Conservation (phyloP, 306 rosid genomes). For the peach (Prunus persica) region Prunus_persica_NCBIv2 NC_034009.1:33697001-33697500, state of each 20-base stretch:
- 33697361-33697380: background rate
- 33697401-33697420: background rate
- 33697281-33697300: conserved; percentile 82
- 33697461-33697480: background rate
- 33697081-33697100: conserved; percentile 13
- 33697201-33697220: conserved; percentile 38
- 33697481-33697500: background rate
- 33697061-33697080: conserved; percentile 14
- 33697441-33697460: background rate
- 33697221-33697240: conserved; percentile 66
- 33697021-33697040: background rate
- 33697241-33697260: conserved; percentile 43
- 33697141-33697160: conserved; percentile 30
- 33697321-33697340: conserved; percentile 13
- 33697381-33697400: background rate
- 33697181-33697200: background rate
- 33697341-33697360: background rate
- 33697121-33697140: conserved; percentile 13
- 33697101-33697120: conserved; percentile 7
- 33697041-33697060: too few relatives aligned
- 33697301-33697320: conserved; percentile 94
- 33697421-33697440: background rate
- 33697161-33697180: conserved; percentile 30
- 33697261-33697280: conserved; percentile 47
- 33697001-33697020: conserved; percentile 18